Evolutionary conservation across 2,329 filamentous ascomycete genomes (phyloP), one percentile per base, ranked within the genome.

Genomic region (Ascosphaera pollenicola): DNA sequence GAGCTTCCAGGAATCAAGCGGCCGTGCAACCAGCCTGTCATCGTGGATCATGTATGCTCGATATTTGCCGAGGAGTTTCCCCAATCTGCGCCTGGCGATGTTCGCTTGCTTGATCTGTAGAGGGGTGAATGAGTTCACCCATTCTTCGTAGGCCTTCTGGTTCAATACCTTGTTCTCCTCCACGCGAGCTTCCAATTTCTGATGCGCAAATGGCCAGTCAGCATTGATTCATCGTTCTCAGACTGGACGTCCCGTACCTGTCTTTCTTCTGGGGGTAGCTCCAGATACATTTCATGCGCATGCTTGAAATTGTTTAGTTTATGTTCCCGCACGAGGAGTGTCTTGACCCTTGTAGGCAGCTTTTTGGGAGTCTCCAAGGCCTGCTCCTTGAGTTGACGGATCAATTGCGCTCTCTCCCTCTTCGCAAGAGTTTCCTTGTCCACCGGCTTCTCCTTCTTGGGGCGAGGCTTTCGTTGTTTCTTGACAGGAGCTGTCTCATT

Each of bases 21-120:
- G 55, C 2, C 43, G 43, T 51, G 67, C 72, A 37, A 68, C 60
- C 11, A 52, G 48, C 38, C 75, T 65, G 8, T 69, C 62, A 48
- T 79, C 75, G 3, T 55, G 43, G 39, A 78, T 61, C 5, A 38
- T 37, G 2, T 31, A 18, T 18, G 45, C 42, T 34, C 41, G 44
- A 8, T 41, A 46, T 36, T 39, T 46, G 7, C 31, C 34, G 26
- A 48, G 38, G 35, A 55, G 44, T 18, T 43, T 48, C 1, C 41
- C 39, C 7, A 63, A 51, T n/a, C 39, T 45, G 19, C 31, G 42
- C 30, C 75, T 69, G 8, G 75, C 75, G 8, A 45, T 49, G 51
- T 79, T 79, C 41, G 75, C 74, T 2, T 59, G 42, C 36, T 57
- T 58, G 46, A 79, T 76, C 48, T 75, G 52, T 3, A 68, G 57